A percentile compares a stretch with the other conserved stretches of the same genome.
These are phyloP conservation scores for Cystoderma amianthinum DNA, from an alignment of 768 basidiomycete genomes.

Conservation along the genomic window DNA sequence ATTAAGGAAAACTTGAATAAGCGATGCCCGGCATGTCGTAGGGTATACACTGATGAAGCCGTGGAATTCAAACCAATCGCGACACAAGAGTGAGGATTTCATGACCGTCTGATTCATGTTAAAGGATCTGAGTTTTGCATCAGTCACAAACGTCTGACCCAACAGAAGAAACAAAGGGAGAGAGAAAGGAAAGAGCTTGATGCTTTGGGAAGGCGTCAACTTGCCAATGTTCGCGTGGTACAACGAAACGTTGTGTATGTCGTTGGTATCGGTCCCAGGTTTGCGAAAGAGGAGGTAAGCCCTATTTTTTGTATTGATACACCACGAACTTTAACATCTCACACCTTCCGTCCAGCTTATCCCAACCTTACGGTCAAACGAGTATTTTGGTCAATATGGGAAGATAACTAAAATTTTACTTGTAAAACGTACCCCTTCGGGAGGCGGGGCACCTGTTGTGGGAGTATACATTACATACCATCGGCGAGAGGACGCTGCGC, in stretches of 20 bases:
- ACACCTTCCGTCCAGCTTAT: slow-evolving; percentile 52
- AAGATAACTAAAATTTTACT: slow-evolving; percentile 95
- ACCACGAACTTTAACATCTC: slow-evolving; percentile 7
- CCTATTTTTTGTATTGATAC: slow-evolving; percentile 4
- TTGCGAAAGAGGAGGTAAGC: slow-evolving; percentile 95
- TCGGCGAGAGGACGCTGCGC: slow-evolving; percentile 88
- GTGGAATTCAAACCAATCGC: slow-evolving; percentile 95
- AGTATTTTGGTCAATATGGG: slow-evolving; percentile 98
- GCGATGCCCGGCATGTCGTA: slow-evolving; percentile 92
- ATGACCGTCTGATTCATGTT: slow-evolving; percentile 5
- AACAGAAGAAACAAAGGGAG: slow-evolving; percentile 92
- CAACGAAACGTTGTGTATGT: slow-evolving; percentile 96
- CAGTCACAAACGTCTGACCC: slow-evolving; percentile 91
- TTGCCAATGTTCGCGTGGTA: slow-evolving; percentile 93
- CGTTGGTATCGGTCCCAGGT: slow-evolving; percentile 88
- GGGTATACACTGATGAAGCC: slow-evolving; percentile 86
- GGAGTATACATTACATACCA: slow-evolving; percentile 98
- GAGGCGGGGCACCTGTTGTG: slow-evolving; percentile 65
- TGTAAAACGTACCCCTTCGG: slow-evolving; percentile 79
- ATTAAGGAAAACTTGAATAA: slow-evolving; percentile 95
- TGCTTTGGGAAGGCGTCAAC: slow-evolving; percentile 71
- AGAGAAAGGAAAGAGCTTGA: slow-evolving; percentile 96
- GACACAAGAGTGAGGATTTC: slow-evolving; percentile 79
- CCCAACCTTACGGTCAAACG: slow-evolving; percentile 85
- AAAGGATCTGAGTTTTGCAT: slow-evolving; percentile 9